Evolutionary conservation across 2,329 filamentous ascomycete species (phyloP).

Genomic region (Mycosphaerelloides madeirae): DNA sequence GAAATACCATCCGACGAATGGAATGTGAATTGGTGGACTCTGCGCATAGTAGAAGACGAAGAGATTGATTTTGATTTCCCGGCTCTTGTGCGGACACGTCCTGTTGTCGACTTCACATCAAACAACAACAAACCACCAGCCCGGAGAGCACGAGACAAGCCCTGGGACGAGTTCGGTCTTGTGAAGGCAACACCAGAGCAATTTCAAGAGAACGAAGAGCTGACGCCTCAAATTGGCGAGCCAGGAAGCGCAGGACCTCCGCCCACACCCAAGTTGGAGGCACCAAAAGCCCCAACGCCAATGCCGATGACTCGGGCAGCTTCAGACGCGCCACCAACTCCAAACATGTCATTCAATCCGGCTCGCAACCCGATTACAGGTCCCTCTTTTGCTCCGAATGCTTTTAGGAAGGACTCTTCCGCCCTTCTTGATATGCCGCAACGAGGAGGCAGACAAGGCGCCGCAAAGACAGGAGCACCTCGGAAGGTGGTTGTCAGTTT

Average conservation of each 20-base stretch:
- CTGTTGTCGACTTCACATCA: conserved; percentile 70
- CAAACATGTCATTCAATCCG: conserved; percentile 32
- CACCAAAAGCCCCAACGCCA: conserved; percentile 1
- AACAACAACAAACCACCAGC: conserved; percentile 67
- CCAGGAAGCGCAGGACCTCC: conserved; percentile 7
- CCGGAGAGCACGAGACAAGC: conserved; percentile 65
- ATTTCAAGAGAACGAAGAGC: conserved; percentile 62
- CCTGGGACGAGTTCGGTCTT: conserved; percentile 77
- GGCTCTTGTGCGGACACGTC: conserved; percentile 67
- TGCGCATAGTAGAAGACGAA: conserved; percentile 78
- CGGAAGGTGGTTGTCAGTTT: conserved; percentile 70
- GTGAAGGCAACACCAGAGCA: conserved; percentile 66
- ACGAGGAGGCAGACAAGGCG: conserved; percentile 44
- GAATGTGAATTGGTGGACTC: conserved; percentile 76
- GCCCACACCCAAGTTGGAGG: conserved; percentile 12
- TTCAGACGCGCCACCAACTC: conserved; percentile 14
- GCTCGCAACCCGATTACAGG: conserved; percentile 50
- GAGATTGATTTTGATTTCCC: conserved; percentile 84
- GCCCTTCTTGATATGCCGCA: conserved; percentile 39
- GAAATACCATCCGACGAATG: conserved; percentile 59
- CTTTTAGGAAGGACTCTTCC: conserved; percentile 41
- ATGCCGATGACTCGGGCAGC: conserved; percentile 9
- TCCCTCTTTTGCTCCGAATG: conserved; percentile 41
- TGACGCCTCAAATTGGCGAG: conserved; percentile 20
- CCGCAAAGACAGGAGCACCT: conserved; percentile 55